A percentile compares a stretch with the other conserved stretches of the same genome.
Conservation (phyloP, 2,329 filamentous ascomycete species). For the Diaporthe sp. region DNA sequence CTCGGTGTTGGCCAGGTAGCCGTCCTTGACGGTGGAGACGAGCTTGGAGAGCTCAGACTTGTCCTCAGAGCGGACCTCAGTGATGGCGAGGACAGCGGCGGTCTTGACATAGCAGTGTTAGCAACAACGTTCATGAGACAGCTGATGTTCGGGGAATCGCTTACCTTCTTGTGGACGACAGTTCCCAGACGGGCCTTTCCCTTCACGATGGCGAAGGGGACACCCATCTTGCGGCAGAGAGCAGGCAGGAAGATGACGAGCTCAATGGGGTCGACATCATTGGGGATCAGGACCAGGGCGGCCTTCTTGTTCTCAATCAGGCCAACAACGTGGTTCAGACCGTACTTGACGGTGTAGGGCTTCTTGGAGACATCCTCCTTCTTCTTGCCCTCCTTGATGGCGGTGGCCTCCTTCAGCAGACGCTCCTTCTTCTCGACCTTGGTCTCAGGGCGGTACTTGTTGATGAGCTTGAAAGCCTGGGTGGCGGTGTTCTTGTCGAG, state of each 20-base stretch:
- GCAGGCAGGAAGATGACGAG: slow-evolving; percentile 99
- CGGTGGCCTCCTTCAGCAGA: slow-evolving; percentile 97
- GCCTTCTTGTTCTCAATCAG: slow-evolving; percentile 99
- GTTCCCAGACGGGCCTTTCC: slow-evolving; percentile 99
- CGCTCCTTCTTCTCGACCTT: slow-evolving; percentile 99
- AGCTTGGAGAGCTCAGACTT: slow-evolving; percentile 99
- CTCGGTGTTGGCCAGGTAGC: slow-evolving; percentile 96
- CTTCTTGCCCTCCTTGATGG: slow-evolving; percentile 99
- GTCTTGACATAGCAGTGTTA: slow-evolving; percentile 71
- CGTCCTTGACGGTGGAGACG: slow-evolving; percentile 96
- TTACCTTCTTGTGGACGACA: slow-evolving; percentile 99
- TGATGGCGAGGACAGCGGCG: slow-evolving; percentile 93
- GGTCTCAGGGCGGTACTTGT: slow-evolving; percentile 99
- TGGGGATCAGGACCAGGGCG: slow-evolving; percentile 96
- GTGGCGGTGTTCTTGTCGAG: slow-evolving; percentile 97
- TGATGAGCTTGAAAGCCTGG: slow-evolving; percentile 98
- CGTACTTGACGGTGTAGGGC: slow-evolving; percentile 99
- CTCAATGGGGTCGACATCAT: slow-evolving; percentile 99
- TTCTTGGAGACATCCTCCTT: slow-evolving; percentile 99
- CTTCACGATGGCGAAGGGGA: slow-evolving; percentile 99
- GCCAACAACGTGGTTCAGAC: slow-evolving; percentile 98
- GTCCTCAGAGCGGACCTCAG: slow-evolving; percentile 98
- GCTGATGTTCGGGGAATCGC: slow-evolving; percentile 40
- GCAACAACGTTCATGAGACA: background rate
- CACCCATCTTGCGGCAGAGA: slow-evolving; percentile 99